Evolutionary conservation across 177 flowering plant species (phyloP).

Genomic region (Vitis hybrid): DNA sequence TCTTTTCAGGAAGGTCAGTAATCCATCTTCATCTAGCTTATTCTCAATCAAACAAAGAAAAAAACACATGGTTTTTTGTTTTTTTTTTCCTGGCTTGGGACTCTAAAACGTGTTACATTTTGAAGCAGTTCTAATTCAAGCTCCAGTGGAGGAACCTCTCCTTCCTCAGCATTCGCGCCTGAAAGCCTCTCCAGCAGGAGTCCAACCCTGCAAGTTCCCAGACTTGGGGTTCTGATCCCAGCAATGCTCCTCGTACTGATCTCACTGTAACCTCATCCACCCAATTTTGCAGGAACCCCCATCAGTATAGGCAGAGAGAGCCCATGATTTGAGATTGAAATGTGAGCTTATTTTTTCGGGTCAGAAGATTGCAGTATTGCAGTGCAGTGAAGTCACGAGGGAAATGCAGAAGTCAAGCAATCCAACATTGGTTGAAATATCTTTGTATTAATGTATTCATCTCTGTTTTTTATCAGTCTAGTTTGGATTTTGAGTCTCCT

Average conservation of each 20-base stretch:
- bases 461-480: background rate
- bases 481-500: background rate
- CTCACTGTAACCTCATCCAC: slow-evolving; percentile 6
- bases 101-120: background rate
- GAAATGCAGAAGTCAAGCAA: background rate
- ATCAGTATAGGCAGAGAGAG: background rate
- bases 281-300: slow-evolving; percentile 14
- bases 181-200: slow-evolving; percentile 19
- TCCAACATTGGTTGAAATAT: background rate
- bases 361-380: background rate
- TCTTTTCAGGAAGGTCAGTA: slow-evolving; percentile 65
- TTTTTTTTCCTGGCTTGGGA: background rate
- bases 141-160: slow-evolving; percentile 17
- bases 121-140: slow-evolving; percentile 32
- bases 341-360: background rate
- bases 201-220: slow-evolving; percentile 12
- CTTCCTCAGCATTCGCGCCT: slow-evolving; percentile 34
- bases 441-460: background rate
- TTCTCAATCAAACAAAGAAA: background rate
- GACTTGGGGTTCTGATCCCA: slow-evolving; percentile 1
- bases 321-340: background rate
- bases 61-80: too few species aligned
- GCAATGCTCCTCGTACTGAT: slow-evolving; percentile 13
- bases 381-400: background rate
- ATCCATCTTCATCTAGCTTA: background rate